Evolutionary conservation across 2,329 filamentous ascomycete genomes (phyloP).

Genomic region (Waltergamsia citrina): DNA sequence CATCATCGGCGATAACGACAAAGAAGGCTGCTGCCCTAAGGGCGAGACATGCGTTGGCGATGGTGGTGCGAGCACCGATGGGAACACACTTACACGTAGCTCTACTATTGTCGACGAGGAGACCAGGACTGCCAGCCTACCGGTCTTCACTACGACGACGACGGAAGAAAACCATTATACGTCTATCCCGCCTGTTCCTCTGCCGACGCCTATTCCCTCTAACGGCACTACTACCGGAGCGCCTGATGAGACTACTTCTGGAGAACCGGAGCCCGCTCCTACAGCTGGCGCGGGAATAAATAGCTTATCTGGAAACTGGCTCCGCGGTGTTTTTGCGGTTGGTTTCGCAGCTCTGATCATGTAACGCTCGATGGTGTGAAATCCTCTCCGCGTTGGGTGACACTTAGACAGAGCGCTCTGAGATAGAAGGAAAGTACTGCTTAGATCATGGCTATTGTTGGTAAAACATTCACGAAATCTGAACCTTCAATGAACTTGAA

Average conservation of each 20-base stretch:
- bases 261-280: background rate
- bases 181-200: background rate
- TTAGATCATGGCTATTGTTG: background rate
- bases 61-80: slow-evolving; percentile 11
- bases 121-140: background rate
- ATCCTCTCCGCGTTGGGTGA: background rate
- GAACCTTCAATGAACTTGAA: background rate
- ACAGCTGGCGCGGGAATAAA: background rate
- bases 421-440: background rate
- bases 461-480: background rate
- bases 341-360: slow-evolving; percentile 1
- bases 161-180: background rate
- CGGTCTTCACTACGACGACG: background rate
- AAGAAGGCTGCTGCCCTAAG: slow-evolving; percentile 14
- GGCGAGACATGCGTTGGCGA: slow-evolving; percentile 15
- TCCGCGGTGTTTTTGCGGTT: background rate
- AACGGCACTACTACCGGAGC: background rate
- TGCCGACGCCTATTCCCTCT: background rate
- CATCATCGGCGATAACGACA: slow-evolving; percentile 1
- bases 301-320: background rate
- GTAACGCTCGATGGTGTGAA: background rate
- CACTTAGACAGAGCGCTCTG: too few species aligned
- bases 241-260: background rate
- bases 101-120: background rate
- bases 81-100: background rate